Evolutionary conservation across 257 asterid species (phyloP).

Genomic region (Solanum virginianum): DNA sequence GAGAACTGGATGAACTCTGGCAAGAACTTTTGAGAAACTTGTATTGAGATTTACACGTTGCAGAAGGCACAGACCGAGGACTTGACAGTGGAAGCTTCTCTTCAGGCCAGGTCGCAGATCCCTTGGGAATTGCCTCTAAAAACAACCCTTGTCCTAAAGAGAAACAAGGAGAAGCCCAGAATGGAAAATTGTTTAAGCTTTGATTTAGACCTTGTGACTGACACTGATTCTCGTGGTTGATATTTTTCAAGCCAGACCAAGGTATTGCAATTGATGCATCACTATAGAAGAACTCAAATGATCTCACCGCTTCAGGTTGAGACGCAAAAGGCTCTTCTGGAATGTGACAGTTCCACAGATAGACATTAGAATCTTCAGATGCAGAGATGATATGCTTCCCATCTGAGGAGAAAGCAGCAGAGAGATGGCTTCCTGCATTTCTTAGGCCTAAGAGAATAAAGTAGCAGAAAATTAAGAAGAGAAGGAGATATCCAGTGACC

Average conservation of each 20-base stretch:
- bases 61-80: slow-evolving; percentile 13
- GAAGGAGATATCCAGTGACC: not conserved
- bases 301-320: slow-evolving; percentile 27
- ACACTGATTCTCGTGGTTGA: not conserved
- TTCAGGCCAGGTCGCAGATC: slow-evolving; percentile 97
- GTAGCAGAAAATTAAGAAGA: not conserved
- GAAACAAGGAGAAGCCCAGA: slow-evolving; percentile 28
- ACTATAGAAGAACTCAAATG: slow-evolving; percentile 55
- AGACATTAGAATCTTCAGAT: slow-evolving; percentile 64
- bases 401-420: slow-evolving; percentile 58
- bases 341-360: slow-evolving; percentile 48
- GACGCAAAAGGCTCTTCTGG: slow-evolving; percentile 13
- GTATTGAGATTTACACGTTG: slow-evolving; percentile 51
- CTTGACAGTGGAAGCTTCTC: slow-evolving; percentile 67
- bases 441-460: slow-evolving; percentile 39
- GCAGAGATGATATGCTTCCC: slow-evolving; percentile 76
- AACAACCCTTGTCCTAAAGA: slow-evolving; percentile 47
- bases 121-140: slow-evolving; percentile 45
- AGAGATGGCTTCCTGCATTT: slow-evolving; percentile 43
- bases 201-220: slow-evolving; percentile 11
- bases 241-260: slow-evolving; percentile 58
- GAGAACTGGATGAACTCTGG: slow-evolving; percentile 53
- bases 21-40: slow-evolving; percentile 58
- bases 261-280: slow-evolving; percentile 77
- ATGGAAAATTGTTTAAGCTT: slow-evolving; percentile 17